phyloP scores from a whole-genome alignment of 768 basidiomycete genomes.

The Lentinula boryana region DNA sequence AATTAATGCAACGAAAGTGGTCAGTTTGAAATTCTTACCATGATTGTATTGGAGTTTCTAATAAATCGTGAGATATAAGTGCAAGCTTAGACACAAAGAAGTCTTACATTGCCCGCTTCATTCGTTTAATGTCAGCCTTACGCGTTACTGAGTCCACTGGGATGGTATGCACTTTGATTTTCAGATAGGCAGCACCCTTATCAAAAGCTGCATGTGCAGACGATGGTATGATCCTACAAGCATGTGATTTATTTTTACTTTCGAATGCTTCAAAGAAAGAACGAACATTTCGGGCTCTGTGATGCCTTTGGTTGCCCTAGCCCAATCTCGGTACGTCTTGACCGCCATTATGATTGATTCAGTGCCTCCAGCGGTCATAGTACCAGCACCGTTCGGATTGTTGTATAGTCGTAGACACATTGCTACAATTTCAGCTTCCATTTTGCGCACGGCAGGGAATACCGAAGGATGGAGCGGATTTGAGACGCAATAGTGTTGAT shows the following conservation, averaged over 20 bases:
- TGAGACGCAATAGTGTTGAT: constrained; percentile 75
- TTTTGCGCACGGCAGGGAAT: constrained; percentile 89
- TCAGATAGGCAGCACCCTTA: constrained; percentile 85
- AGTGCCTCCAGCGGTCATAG: constrained; percentile 93
- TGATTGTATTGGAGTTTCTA: constrained; percentile 84
- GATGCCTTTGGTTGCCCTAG: constrained; percentile 76
- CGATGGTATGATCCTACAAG: constrained; percentile 66
- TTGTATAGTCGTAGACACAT: constrained; percentile 86
- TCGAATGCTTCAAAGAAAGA: neutral
- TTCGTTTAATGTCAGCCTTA: constrained; percentile 67
- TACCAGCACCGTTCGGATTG: constrained; percentile 80
- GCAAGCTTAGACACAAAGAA: neutral
- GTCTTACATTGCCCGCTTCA: constrained; percentile 83
- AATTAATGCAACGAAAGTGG: neutral
- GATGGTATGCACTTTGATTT: constrained; percentile 83
- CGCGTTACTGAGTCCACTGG: constrained; percentile 76
- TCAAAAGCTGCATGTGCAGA: constrained; percentile 94
- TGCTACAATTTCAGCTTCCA: constrained; percentile 93
- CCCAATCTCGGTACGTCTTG: constrained; percentile 95
- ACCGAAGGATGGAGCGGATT: constrained; percentile 93
- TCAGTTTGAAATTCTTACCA: constrained; percentile 39
- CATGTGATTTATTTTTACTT: neutral
- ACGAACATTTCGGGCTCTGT: constrained; percentile 85
- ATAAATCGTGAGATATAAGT: constrained; percentile 4
- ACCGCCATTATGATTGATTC: constrained; percentile 95